Conservation (phyloP, 2,329 filamentous ascomycete genomes). For the Drechslerella stenobrocha region DNA sequence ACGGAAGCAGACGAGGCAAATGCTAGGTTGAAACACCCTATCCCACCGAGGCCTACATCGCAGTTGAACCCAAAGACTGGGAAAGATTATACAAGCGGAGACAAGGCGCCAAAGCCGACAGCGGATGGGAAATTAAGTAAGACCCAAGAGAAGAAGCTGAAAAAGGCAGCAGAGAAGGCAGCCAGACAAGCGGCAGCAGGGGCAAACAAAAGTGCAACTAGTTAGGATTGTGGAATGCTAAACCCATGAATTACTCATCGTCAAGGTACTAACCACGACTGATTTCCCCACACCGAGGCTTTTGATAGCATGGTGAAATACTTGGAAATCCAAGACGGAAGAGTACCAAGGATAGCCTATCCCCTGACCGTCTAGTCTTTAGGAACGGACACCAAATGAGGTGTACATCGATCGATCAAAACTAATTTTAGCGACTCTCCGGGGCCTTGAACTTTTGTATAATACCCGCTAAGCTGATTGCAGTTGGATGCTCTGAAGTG, state of each 20-base stretch:
- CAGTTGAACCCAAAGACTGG: slow-evolving; percentile 35
- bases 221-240: slow-evolving; percentile 2
- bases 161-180: slow-evolving; percentile 40
- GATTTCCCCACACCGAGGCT: no score
- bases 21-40: slow-evolving; percentile 66
- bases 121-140: slow-evolving; percentile 38
- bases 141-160: slow-evolving; percentile 43
- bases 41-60: slow-evolving; percentile 34
- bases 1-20: slow-evolving; percentile 75
- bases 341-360: no score
- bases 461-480: no score
- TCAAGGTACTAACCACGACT: no score
- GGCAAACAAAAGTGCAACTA: slow-evolving; percentile 7
- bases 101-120: slow-evolving; percentile 23
- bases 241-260: slow-evolving; percentile 7
- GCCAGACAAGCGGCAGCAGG: slow-evolving; percentile 17
- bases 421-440: no score
- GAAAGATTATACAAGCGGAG: slow-evolving; percentile 37
- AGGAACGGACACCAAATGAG: no score
- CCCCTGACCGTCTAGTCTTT: no score
- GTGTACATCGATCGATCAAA: no score
- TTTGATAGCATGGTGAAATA: no score
- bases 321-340: no score
- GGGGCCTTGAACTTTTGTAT: no score
- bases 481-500: no score